Percentiles rank a stretch among this genome's conserved stretches.
Conservation (phyloP, 805 yeast species). For the Myxozyma neotropica region DNA sequence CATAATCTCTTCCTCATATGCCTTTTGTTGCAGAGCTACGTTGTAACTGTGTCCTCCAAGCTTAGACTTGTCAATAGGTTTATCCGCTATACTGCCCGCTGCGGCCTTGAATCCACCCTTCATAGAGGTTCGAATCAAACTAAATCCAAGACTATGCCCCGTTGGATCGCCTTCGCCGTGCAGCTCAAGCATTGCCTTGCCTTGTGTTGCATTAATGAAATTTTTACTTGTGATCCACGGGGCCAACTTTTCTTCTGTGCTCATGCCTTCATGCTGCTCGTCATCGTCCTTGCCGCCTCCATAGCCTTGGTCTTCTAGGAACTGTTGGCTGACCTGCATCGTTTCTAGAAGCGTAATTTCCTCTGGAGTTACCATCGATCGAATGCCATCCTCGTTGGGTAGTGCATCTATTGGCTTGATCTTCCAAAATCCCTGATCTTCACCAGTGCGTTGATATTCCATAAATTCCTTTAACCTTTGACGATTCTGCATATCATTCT, state of each 20-base stretch:
- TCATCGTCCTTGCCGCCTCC: slow-evolving; percentile 48
- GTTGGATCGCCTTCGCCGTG: slow-evolving; percentile 96
- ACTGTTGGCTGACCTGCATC: slow-evolving; percentile 92
- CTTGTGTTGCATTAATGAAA: slow-evolving; percentile 90
- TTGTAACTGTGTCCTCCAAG: slow-evolving; percentile 71
- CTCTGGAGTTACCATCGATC: slow-evolving; percentile 88
- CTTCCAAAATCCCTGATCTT: slow-evolving; percentile 95
- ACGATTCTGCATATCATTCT: slow-evolving; percentile 94
- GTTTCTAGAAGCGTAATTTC: slow-evolving; percentile 84
- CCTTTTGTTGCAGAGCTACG: slow-evolving; percentile 82
- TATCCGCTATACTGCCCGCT: slow-evolving; percentile 45
- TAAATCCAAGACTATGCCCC: slow-evolving; percentile 85
- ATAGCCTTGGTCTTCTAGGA: slow-evolving; percentile 74
- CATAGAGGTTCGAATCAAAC: slow-evolving; percentile 88
- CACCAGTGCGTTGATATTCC: slow-evolving; percentile 95
- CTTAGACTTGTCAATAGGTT: slow-evolving; percentile 48
- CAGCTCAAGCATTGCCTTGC: slow-evolving; percentile 93
- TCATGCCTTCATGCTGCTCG: slow-evolving; percentile 50
- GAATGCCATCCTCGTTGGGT: slow-evolving; percentile 73
- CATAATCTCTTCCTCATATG: slow-evolving; percentile 86
- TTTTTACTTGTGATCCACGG: slow-evolving; percentile 95
- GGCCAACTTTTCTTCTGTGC: slow-evolving; percentile 80
- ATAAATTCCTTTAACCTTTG: slow-evolving; percentile 94
- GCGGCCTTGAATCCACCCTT: slow-evolving; percentile 77
- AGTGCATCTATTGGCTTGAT: slow-evolving; percentile 66